Percentiles rank a stretch among this genome's conserved stretches.
Evolutionary conservation across 75 land plant species (phyloP).

Genomic region (Selaginella tamariscina): DNA sequence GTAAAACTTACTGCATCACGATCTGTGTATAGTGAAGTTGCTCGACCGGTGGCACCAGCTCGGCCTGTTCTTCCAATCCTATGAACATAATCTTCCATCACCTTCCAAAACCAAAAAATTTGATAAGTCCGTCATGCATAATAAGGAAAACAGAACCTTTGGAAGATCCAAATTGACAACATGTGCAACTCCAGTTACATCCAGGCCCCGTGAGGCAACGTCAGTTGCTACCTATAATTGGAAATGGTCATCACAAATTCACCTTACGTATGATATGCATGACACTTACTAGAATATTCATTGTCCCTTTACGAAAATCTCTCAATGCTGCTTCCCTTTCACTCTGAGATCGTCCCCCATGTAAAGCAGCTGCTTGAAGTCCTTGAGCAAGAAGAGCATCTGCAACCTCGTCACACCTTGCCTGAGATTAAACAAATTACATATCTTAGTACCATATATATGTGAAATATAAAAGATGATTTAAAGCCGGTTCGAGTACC

Average conservation of each 20-base stretch:
- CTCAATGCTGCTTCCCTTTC: slow-evolving; percentile 67
- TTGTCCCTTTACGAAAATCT: slow-evolving; percentile 58
- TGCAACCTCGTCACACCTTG: slow-evolving; percentile 62
- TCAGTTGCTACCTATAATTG: slow-evolving; percentile 63
- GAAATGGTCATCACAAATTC: neutral
- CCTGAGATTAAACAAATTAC: slow-evolving; percentile 21
- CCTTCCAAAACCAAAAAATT: slow-evolving; percentile 17
- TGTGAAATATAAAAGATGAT: no score
- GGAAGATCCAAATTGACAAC: slow-evolving; percentile 79
- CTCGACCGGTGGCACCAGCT: slow-evolving; percentile 59
- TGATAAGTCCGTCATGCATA: neutral
- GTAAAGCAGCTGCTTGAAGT: slow-evolving; percentile 57
- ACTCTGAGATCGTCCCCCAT: slow-evolving; percentile 65
- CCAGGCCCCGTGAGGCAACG: slow-evolving; percentile 74
- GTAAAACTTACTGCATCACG: slow-evolving; percentile 41
- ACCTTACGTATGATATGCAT: neutral
- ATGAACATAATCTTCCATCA: slow-evolving; percentile 76
- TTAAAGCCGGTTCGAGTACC: no score
- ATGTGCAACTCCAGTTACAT: slow-evolving; percentile 69
- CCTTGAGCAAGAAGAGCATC: slow-evolving; percentile 65
- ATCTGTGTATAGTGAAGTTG: slow-evolving; percentile 71
- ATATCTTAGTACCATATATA: no score
- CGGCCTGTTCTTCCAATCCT: slow-evolving; percentile 82
- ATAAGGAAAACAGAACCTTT: slow-evolving; percentile 26
- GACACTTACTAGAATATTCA: slow-evolving; percentile 41